Evolutionary conservation across 2,329 filamentous ascomycete species (phyloP).

Genomic region (Epichloe elymi): DNA sequence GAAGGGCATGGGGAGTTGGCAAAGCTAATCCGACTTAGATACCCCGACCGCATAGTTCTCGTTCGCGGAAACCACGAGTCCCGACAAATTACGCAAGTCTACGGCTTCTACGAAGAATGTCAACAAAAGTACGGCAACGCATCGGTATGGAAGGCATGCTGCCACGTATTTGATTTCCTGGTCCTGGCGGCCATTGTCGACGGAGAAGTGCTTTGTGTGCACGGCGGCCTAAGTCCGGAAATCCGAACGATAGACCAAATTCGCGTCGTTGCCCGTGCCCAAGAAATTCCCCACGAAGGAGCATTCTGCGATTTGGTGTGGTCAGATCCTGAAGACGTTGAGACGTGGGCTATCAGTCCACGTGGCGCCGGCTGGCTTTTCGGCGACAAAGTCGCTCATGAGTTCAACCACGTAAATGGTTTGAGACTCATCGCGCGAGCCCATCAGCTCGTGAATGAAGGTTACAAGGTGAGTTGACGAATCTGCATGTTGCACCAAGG

Average conservation of each 20-base stretch:
- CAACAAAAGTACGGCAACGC: constrained; percentile 97
- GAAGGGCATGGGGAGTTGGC: neutral
- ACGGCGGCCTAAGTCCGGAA: constrained; percentile 77
- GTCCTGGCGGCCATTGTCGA: constrained; percentile 96
- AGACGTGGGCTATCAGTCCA: constrained; percentile 91
- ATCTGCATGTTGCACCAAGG: neutral
- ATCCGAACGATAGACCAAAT: constrained; percentile 99
- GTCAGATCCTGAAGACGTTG: constrained; percentile 94
- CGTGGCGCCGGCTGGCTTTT: constrained; percentile 97
- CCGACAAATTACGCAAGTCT: constrained; percentile 93
- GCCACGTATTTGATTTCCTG: constrained; percentile 97
- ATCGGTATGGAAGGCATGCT: constrained; percentile 99
- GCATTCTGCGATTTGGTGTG: constrained; percentile 97
- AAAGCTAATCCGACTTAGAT: constrained; percentile 37
- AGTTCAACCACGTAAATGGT: constrained; percentile 94
- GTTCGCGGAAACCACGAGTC: constrained; percentile 98
- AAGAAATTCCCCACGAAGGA: constrained; percentile 96
- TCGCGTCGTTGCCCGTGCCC: constrained; percentile 92
- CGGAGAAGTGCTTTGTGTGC: constrained; percentile 95
- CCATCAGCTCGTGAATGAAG: constrained; percentile 97
- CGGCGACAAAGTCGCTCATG: constrained; percentile 91
- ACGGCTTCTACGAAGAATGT: constrained; percentile 98
- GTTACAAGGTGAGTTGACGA: constrained; percentile 60
- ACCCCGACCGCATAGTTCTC: constrained; percentile 86
- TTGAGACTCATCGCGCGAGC: constrained; percentile 92